A percentile compares a stretch with the other conserved stretches of the same genome.
Conservation (phyloP, 2,329 filamentous ascomycete species). For the Colletotrichum agaves region DNA sequence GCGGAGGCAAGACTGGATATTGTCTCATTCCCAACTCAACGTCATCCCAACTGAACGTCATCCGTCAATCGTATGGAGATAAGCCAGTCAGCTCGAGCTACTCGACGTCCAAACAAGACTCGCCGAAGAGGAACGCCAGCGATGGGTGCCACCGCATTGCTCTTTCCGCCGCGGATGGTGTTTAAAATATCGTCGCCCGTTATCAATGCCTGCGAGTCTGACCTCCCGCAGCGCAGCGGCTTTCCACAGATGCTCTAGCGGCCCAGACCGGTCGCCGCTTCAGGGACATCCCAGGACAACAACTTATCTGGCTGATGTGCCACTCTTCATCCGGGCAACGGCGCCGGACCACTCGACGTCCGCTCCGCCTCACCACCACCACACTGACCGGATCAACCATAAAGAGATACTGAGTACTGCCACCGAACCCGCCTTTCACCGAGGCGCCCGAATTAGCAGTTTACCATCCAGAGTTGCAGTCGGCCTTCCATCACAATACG, state of each 20-base stretch:
- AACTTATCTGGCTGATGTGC: conserved; percentile 12
- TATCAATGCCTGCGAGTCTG: conserved; percentile 3
- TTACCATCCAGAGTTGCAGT: too few species aligned
- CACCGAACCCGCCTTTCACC: not conserved
- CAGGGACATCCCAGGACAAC: not conserved
- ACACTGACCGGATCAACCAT: not conserved
- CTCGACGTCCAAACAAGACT: not conserved
- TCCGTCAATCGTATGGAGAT: not conserved
- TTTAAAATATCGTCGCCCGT: conserved; percentile 9
- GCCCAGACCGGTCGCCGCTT: conserved; percentile 16
- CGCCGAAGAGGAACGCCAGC: not conserved
- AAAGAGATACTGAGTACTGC: not conserved
- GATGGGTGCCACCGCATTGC: not conserved
- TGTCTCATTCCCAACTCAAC: not conserved
- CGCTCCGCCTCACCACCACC: conserved; percentile 12
- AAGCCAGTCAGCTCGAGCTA: not conserved
- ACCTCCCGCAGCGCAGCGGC: conserved; percentile 2
- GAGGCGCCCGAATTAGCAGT: not conserved
- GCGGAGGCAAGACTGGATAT: not conserved
- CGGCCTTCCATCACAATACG: not conserved
- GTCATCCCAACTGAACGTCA: not conserved
- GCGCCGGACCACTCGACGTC: conserved; percentile 1
- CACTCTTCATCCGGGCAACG: conserved; percentile 7
- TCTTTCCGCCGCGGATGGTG: not conserved
- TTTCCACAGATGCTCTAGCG: not conserved